Conservation (phyloP, 208 protist species). For the Trypanosoma brucei region DNA sequence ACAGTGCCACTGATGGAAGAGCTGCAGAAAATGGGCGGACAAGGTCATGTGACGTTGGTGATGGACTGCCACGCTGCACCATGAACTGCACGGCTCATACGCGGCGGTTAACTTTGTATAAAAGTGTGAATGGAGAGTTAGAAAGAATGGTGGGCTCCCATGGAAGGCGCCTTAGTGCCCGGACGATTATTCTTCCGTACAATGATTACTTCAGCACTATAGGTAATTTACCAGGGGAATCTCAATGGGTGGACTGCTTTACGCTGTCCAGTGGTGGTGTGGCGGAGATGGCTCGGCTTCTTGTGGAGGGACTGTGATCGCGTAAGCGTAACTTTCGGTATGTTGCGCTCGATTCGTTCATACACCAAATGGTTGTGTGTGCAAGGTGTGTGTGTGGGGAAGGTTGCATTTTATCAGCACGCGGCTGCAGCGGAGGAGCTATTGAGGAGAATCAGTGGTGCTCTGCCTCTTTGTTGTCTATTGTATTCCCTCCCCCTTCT, state of each 20-base stretch:
- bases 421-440: too few relatives aligned
- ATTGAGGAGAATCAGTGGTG: too few relatives aligned
- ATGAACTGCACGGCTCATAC: slow-evolving; percentile 4
- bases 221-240: neutral
- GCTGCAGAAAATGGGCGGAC: neutral
- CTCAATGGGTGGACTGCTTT: slow-evolving; percentile 13
- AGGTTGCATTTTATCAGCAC: too few relatives aligned
- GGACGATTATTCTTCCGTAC: slow-evolving; percentile 13
- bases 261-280: neutral
- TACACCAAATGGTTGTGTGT: too few relatives aligned
- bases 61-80: slow-evolving; percentile 1
- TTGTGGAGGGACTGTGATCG: neutral
- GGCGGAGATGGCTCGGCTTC: neutral
- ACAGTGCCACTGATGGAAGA: neutral
- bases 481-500: too few relatives aligned
- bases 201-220: slow-evolving; percentile 8
- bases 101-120: slow-evolving; percentile 1
- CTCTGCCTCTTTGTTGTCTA: too few relatives aligned
- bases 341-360: too few relatives aligned
- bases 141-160: neutral
- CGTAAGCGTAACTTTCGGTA: too few relatives aligned
- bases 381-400: too few relatives aligned
- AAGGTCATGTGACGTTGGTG: neutral
- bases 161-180: neutral
- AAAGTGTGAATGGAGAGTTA: slow-evolving; percentile 7